These are phyloP conservation scores for Codiaeum variegatum DNA, from an alignment of 441 rosid genomes.

Conservation along the genomic window DNA sequence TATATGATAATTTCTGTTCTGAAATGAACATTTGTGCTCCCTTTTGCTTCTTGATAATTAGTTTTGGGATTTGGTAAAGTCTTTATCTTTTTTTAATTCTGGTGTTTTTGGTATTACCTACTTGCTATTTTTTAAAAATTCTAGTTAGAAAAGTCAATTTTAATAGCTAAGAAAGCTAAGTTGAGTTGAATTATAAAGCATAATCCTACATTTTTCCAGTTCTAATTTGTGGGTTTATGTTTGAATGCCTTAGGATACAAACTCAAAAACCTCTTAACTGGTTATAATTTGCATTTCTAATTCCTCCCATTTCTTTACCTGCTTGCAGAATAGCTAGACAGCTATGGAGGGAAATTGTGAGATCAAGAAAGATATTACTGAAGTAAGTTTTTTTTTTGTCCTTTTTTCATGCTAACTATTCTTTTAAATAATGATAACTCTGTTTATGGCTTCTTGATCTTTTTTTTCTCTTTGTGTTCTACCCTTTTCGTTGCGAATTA, in stretches of 20 bases:
- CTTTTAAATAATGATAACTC: not conserved
- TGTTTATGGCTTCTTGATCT: not conserved
- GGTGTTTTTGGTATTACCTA: not conserved
- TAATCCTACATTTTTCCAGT: not conserved
- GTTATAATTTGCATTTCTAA: not conserved
- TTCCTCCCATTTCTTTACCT: not conserved
- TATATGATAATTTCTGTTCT: not conserved
- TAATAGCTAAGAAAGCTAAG: not conserved
- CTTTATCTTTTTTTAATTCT: not conserved
- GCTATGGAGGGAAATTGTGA: slow-evolving; percentile 45
- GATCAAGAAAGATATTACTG: slow-evolving; percentile 71
- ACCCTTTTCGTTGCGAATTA: not conserved
- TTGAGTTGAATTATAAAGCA: not conserved
- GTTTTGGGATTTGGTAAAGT: not conserved
- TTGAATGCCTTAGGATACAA: not conserved
- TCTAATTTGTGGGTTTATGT: not conserved
- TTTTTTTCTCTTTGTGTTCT: not conserved
- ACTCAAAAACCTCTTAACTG: not conserved
- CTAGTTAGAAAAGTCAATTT: too few relatives aligned
- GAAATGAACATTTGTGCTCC: not conserved
- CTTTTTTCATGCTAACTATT: not conserved
- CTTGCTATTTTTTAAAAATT: not conserved
- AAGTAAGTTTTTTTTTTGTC: slow-evolving; percentile 31
- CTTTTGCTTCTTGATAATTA: not conserved
- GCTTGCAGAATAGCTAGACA: slow-evolving; percentile 15